phyloP scores from a whole-genome alignment of 2,329 filamentous ascomycete genomes.

The Diaporthe vexans region DNA sequence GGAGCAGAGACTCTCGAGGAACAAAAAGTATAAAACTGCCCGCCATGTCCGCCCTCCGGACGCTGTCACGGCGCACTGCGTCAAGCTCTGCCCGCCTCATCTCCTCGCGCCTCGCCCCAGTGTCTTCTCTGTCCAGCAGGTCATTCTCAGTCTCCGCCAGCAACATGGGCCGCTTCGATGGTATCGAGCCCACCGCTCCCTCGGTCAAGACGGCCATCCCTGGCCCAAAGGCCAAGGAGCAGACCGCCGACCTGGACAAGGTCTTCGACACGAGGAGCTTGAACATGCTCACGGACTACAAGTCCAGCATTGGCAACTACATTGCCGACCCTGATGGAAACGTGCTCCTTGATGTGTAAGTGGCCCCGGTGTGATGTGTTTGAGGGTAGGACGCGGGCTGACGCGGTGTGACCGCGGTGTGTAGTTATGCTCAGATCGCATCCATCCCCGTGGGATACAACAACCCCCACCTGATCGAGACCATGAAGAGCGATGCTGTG shows the following conservation, averaged over 20 bases:
- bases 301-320: slow-evolving; percentile 84
- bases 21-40: slow-evolving; percentile 33
- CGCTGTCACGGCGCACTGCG: slow-evolving; percentile 38
- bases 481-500: slow-evolving; percentile 84
- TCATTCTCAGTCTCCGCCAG: slow-evolving; percentile 45
- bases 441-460: slow-evolving; percentile 95
- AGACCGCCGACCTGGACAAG: slow-evolving; percentile 78
- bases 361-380: slow-evolving; percentile 34
- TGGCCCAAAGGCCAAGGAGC: slow-evolving; percentile 79
- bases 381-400: slow-evolving; percentile 5
- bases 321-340: slow-evolving; percentile 81
- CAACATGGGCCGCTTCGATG: slow-evolving; percentile 42
- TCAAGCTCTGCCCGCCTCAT: slow-evolving; percentile 34
- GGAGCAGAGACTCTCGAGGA: not conserved
- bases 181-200: slow-evolving; percentile 64
- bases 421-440: slow-evolving; percentile 88
- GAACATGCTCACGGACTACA: slow-evolving; percentile 86
- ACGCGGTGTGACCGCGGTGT: slow-evolving; percentile 21
- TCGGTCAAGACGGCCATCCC: slow-evolving; percentile 75
- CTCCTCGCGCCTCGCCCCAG: slow-evolving; percentile 38
- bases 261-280: slow-evolving; percentile 89
- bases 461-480: slow-evolving; percentile 81
- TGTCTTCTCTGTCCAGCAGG: slow-evolving; percentile 43
- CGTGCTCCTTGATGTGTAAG: slow-evolving; percentile 78
- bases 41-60: slow-evolving; percentile 42